Conservation (phyloP, 2,329 filamentous ascomycete genomes). For the Aspergillus calidoustus region DNA sequence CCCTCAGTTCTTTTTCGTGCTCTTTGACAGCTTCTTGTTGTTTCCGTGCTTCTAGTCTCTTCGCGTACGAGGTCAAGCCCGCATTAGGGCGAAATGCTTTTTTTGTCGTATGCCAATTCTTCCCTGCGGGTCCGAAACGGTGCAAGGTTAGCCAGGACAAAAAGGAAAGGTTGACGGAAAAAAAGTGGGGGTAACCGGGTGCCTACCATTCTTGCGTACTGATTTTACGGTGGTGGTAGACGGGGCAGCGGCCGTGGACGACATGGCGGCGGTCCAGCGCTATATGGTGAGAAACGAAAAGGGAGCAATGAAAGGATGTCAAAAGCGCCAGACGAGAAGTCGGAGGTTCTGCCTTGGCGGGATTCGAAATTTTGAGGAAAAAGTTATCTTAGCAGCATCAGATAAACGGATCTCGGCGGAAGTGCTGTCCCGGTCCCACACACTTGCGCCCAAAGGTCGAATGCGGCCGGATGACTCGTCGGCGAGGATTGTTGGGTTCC, state of each 20-base stretch:
- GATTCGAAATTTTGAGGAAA: constrained; percentile 24
- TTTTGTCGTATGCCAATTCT: constrained; percentile 88
- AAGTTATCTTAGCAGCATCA: constrained; percentile 48
- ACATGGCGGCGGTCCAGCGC: constrained; percentile 48
- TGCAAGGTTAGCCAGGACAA: constrained; percentile 23
- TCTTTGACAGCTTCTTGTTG: constrained; percentile 79
- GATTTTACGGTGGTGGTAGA: constrained; percentile 52
- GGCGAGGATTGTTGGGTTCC: constrained; percentile 20
- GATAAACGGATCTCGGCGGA: constrained; percentile 49
- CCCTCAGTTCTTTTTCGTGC: constrained; percentile 93
- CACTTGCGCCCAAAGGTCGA: constrained; percentile 4
- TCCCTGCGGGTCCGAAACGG: constrained; percentile 63
- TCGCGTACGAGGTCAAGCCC: constrained; percentile 78
- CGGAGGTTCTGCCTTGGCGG: constrained; percentile 21
- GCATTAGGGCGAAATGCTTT: constrained; percentile 82
- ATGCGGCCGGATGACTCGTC: constrained; percentile 17
- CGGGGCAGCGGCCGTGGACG: constrained; percentile 40
- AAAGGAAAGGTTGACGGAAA: constrained; percentile 19
- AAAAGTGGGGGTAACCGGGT: constrained; percentile 22
- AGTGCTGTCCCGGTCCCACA: constrained; percentile 26
- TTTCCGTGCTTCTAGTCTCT: constrained; percentile 72
- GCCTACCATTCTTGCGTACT: constrained; percentile 82
- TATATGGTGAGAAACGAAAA: constrained; percentile 3
- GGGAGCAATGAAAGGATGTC: constrained; percentile 1
- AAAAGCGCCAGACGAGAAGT: constrained; percentile 8